These are phyloP conservation scores for Metschnikowia cubensis DNA, from an alignment of 805 yeast species.

Conservation along the genomic window DNA sequence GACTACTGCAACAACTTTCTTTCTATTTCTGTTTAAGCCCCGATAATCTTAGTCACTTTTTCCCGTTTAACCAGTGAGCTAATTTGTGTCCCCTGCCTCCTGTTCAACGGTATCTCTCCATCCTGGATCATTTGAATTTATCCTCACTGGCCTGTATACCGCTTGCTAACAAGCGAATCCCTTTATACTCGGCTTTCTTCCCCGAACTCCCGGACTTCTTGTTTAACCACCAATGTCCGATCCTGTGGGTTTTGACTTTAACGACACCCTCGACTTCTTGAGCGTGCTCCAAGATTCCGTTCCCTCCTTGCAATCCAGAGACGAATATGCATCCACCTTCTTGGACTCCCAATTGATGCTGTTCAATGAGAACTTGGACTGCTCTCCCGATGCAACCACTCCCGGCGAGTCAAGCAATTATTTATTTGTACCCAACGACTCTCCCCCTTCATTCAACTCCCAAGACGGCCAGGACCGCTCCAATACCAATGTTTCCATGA, in stretches of 20 bases:
- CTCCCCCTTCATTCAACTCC: neutral
- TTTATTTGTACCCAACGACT: neutral
- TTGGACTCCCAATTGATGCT: constrained; percentile 1
- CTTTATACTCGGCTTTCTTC: neutral
- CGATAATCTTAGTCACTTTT: neutral
- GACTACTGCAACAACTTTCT: neutral
- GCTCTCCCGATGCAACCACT: neutral
- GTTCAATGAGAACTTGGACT: neutral
- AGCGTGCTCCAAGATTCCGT: constrained; percentile 2
- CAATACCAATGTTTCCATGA: neutral
- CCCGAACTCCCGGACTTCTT: neutral
- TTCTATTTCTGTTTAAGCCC: neutral
- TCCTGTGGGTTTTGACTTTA: constrained; percentile 1
- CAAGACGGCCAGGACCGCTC: neutral
- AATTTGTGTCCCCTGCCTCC: neutral
- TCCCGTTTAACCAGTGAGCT: too few species aligned
- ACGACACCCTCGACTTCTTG: constrained; percentile 3
- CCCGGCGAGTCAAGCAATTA: neutral
- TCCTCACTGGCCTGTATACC: too few species aligned
- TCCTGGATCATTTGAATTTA: neutral
- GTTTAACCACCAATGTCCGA: neutral
- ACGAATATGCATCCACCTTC: neutral
- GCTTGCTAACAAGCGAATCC: too few species aligned
- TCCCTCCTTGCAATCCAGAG: neutral
- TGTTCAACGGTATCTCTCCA: neutral